A percentile compares a stretch with the other conserved stretches of the same genome.
Evolutionary conservation across 2,329 filamentous ascomycete species (phyloP).

Genomic region (Pseudogymnoascus sp.): DNA sequence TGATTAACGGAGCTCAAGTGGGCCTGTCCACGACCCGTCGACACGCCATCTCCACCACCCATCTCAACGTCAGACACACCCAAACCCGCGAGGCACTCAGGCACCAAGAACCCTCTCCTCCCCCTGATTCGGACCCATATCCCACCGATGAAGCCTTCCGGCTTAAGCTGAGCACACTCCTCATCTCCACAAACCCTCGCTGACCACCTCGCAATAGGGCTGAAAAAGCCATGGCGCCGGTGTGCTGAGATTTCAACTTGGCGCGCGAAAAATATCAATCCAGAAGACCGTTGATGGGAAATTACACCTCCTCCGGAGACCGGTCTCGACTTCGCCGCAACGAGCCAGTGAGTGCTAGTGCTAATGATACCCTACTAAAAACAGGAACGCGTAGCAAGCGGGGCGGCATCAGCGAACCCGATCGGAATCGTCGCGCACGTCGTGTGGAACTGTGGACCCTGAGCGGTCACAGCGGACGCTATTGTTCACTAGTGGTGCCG

Average conservation of each 20-base stretch:
- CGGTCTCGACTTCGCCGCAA: neutral
- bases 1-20: constrained; percentile 3
- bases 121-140: neutral
- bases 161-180: neutral
- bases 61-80: neutral
- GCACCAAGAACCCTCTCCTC: neutral
- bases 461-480: neutral
- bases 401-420: neutral
- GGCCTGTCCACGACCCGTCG: neutral
- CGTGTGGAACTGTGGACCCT: neutral
- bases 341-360: too few relatives aligned
- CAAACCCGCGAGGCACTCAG: neutral
- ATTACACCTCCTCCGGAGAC: neutral
- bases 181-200: neutral
- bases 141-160: neutral
- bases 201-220: neutral
- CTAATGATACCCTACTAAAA: neutral
- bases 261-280: neutral
- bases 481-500: neutral
- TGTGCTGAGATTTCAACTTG: neutral
- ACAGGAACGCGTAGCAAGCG: neutral
- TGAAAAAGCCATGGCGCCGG: neutral
- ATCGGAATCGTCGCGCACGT: neutral
- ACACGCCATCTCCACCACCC: neutral
- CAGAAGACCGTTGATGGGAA: neutral